These are phyloP conservation scores for Hymenoscyphus repandus DNA, from an alignment of 2,329 filamentous ascomycete species.

Conservation along the genomic window DNA sequence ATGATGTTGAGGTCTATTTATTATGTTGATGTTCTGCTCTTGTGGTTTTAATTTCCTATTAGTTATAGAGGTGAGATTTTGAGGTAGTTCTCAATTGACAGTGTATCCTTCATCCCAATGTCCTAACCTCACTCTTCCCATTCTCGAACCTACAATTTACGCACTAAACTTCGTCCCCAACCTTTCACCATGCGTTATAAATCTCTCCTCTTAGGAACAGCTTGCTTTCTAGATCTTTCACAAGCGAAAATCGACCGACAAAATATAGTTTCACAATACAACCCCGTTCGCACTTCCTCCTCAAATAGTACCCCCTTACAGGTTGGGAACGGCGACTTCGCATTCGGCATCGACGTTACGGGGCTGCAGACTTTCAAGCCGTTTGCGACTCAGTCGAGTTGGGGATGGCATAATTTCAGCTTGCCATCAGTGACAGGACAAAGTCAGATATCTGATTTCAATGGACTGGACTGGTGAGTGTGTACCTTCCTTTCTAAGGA, in stretches of 20 bases:
- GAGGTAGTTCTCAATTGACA: neutral
- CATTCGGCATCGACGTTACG: slow-evolving; percentile 41
- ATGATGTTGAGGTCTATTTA: neutral
- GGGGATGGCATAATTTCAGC: slow-evolving; percentile 42
- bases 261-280: slow-evolving; percentile 18
- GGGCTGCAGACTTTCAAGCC: slow-evolving; percentile 41
- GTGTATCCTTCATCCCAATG: neutral
- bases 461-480: slow-evolving; percentile 35
- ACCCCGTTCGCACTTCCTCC: slow-evolving; percentile 22
- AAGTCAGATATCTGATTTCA: slow-evolving; percentile 34
- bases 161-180: no score
- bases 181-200: neutral
- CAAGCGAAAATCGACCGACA: slow-evolving; percentile 15
- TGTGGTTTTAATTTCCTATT: neutral
- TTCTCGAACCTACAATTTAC: neutral
- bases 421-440: slow-evolving; percentile 34
- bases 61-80: neutral
- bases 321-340: slow-evolving; percentile 43
- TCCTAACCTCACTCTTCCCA: neutral
- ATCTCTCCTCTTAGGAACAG: neutral
- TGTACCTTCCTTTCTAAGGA: neutral
- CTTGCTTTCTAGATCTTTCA: neutral
- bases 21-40: neutral
- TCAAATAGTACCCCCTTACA: slow-evolving; percentile 34
- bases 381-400: slow-evolving; percentile 38